Evolutionary conservation across 805 yeast species (phyloP), one percentile per base, ranked within the genome.

Genomic region (Lachancea mirantina): DNA sequence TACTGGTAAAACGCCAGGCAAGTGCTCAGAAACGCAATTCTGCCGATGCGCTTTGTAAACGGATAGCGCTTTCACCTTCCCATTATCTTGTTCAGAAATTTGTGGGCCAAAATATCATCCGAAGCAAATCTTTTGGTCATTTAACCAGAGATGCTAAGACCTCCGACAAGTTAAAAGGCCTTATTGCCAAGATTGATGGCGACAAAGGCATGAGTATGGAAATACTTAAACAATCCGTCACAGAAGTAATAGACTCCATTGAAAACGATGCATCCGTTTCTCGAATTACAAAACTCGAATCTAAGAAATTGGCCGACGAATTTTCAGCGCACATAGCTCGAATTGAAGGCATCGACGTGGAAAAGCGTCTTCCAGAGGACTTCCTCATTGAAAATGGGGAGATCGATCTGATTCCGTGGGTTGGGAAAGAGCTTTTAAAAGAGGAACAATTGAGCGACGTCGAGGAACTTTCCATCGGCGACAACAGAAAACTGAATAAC

Each of bases 1-100:
- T 38, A 9, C 45, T 64, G 11, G 45, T 61, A 4, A 34, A 48
- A 27, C 50, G 69, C 43, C 67, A 73, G 27, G 41, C 4, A 7
- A 22, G 30, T 6, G 5, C 28, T 15, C 21, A 15, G 18, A 13
- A 14, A 10, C 23, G 28, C n/a, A 19, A 34, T 18, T 16, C 36
- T 1, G 25, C 19, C 10, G 31, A 41, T 21, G 29, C 20, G 5
- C 30, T 40, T 6, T 24, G 34, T 7, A 13, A 44, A 19, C 29
- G 35, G n/a, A n/a, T 42, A 11, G 41, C 43, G 1, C 45, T 54
- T 27, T 50, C 56, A 33, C 66, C 71, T 3, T 55, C 46, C 3
- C 35, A 30, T 8, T 46, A 47, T 41, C 29, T 49, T 22, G 31
- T 55, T 8, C 45, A 39, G 30, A 39, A 30, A 15, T 13, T 11